Evolutionary conservation across 768 basidiomycete genomes (phyloP), one percentile per base, ranked within the genome.

Genomic region (Boletus tylopilopsis): DNA sequence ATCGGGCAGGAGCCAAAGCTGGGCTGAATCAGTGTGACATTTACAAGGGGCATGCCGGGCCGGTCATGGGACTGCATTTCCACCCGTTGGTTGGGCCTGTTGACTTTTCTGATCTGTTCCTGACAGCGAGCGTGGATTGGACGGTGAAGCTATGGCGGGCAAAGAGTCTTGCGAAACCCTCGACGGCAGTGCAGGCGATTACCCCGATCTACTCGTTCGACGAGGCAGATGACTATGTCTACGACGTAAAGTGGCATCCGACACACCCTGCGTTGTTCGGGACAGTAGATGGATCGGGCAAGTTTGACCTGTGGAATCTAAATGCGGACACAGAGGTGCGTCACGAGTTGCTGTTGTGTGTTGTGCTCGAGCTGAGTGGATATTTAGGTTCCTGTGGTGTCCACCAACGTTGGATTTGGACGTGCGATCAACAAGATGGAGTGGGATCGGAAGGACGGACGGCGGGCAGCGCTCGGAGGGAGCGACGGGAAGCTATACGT

Each of bases 221-320:
- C 57, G 95, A 97, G 68, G 90, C 94, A 12, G 93, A 94, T 64
- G 96, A 99, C 67, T 97, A 98, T 65, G 95, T 99, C 10, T 98
- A 96, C 71, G 96, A 97, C 71, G 94, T 92, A 39, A 90, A 87
- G 66, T 99, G 96, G 96, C 96, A 99, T 66, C 94, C 95, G 6
- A 76, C 82, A 13, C 94, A 99, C 69, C 96, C 96, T 13, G 93
- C 95, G 1, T 54, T 94, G 40, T 99, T 98, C 66, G 94, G 90
- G 19, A 84, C 84, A 5, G 96, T 91, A 2, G 94, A 98, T 64
- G 96, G 96, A 3, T 87, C 90, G 2, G 96, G 94, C 22, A 89
- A 87, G 67, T 97, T 99, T 67, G 92, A 97, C 62, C 64, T 99
- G 33, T 99, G 96, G 96, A 98, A 99, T 68, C 68, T 99, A 64